Percentiles rank a stretch among this genome's conserved stretches.
Conservation (phyloP, 164 flowering plant species). For the Cinnamomum chago region DNA sequence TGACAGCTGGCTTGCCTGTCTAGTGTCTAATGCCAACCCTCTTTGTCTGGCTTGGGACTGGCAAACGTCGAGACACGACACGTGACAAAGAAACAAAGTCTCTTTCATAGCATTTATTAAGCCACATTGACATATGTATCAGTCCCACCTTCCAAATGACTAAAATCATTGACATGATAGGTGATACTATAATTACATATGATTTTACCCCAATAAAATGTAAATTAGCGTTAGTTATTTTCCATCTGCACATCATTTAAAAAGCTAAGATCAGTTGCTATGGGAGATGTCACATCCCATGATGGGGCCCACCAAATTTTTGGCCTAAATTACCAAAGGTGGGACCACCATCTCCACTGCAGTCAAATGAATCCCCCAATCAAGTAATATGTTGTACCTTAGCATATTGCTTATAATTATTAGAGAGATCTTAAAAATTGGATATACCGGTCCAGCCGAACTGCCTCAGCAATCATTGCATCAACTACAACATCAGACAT, state of each 20-base stretch:
- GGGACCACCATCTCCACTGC: neutral
- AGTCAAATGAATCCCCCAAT: neutral
- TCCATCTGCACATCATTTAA: neutral
- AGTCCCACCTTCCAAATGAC: neutral
- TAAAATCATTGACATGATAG: neutral
- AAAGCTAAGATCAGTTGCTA: neutral
- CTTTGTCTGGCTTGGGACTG: too few relatives aligned
- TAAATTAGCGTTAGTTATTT: neutral
- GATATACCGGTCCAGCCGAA: constrained; percentile 56
- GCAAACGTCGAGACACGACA: too few relatives aligned
- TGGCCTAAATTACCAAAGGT: neutral
- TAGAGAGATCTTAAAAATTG: neutral
- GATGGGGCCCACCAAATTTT: neutral
- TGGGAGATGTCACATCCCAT: neutral
- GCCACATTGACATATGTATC: neutral
- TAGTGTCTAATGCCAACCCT: too few relatives aligned
- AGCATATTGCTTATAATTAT: neutral
- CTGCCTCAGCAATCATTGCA: constrained; percentile 98
- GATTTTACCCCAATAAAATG: neutral
- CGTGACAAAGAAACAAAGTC: neutral
- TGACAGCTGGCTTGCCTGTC: too few relatives aligned
- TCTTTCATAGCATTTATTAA: neutral
- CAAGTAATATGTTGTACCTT: neutral
- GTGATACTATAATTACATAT: neutral
- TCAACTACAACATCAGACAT: constrained; percentile 96